Percentiles rank a stretch among this genome's conserved stretches.
phyloP scores from a whole-genome alignment of 345 rosid genomes.

The Aquilaria yunnanensis region DNA sequence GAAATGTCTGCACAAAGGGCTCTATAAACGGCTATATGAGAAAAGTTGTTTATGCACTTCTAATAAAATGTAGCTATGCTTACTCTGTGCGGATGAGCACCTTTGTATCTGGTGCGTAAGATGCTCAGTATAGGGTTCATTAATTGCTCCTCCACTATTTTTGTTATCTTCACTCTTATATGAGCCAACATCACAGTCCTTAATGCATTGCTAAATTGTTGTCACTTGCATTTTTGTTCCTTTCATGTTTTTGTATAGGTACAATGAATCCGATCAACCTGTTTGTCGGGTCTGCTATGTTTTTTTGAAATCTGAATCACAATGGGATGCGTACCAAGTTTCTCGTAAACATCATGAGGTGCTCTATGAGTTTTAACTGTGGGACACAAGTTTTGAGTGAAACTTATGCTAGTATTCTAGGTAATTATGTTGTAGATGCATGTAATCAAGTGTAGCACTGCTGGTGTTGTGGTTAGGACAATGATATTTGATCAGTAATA shows the following conservation, averaged over 20 bases:
- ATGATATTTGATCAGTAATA: too few relatives aligned
- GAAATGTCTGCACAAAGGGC: too few relatives aligned
- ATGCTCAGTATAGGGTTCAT: not conserved
- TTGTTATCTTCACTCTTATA: too few relatives aligned
- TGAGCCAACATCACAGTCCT: too few relatives aligned
- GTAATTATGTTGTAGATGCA: too few relatives aligned
- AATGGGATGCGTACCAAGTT: conserved; percentile 96
- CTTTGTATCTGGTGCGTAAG: not conserved
- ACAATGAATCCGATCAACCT: conserved; percentile 83
- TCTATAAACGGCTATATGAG: too few relatives aligned
- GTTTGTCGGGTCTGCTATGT: conserved; percentile 80
- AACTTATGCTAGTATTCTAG: too few relatives aligned
- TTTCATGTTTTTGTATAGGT: conserved; percentile 35
- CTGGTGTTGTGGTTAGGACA: too few relatives aligned
- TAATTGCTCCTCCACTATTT: not conserved
- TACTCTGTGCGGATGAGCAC: not conserved
- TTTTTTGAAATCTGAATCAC: conserved; percentile 74
- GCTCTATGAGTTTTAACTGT: not conserved
- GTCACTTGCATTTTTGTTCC: not conserved
- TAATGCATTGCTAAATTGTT: not conserved
- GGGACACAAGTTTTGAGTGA: too few relatives aligned
- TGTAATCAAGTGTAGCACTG: too few relatives aligned
- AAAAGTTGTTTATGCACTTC: too few relatives aligned
- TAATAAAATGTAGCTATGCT: too few relatives aligned
- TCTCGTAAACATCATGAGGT: conserved; percentile 94